Conservation (phyloP, 208 protist genomes). For the Wallacemonas collosoma region DNA sequence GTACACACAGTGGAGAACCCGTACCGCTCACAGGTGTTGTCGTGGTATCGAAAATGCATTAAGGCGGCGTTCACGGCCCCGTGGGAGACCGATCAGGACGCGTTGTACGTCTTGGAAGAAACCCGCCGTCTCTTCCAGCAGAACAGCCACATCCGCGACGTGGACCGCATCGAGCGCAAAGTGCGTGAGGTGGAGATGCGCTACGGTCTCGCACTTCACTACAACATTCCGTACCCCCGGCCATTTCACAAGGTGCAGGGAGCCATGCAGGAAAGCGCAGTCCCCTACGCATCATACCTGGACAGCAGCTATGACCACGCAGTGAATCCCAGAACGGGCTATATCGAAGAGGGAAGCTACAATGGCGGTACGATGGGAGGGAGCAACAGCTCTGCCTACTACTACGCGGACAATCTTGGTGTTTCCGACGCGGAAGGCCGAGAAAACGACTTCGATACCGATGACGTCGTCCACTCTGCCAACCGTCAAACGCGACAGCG, state of each 20-base stretch:
- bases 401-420: conserved; percentile 55
- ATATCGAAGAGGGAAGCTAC: conserved; percentile 65
- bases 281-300: conserved; percentile 82
- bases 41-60: conserved; percentile 85
- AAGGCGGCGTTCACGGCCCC: conserved; percentile 78
- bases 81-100: conserved; percentile 84
- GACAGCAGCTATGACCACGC: conserved; percentile 86
- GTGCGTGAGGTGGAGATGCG: conserved; percentile 91
- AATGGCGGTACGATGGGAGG: conserved; percentile 78
- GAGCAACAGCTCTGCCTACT: conserved; percentile 31
- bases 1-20: conserved; percentile 44
- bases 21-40: conserved; percentile 63
- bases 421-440: conserved; percentile 51
- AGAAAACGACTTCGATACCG: conserved; percentile 38
- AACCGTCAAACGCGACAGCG: not conserved
- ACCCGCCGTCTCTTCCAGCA: conserved; percentile 72
- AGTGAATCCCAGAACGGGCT: conserved; percentile 67
- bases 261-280: conserved; percentile 73
- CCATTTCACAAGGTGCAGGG: conserved; percentile 83
- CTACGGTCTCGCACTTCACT: conserved; percentile 86
- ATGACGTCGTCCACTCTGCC: not conserved
- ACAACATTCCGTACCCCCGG: conserved; percentile 85
- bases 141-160: conserved; percentile 64
- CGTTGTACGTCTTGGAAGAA: conserved; percentile 86
- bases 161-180: conserved; percentile 69